Evolutionary conservation across 345 rosid genomes (phyloP).

Genomic region (Eutrema japonicum): DNA sequence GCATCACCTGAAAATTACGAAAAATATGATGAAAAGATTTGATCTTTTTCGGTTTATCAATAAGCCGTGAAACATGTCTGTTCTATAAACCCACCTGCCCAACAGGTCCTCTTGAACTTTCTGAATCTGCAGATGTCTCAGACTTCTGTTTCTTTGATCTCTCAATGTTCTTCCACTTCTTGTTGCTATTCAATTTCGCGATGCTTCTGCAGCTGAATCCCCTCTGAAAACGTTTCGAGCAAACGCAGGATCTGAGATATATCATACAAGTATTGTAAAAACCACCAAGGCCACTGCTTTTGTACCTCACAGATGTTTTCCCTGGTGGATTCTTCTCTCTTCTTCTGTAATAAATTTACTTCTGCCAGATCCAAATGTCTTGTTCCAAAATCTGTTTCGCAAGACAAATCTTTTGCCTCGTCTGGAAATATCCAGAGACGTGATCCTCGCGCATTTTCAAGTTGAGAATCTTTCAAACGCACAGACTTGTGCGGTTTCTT

Average conservation of each 20-base stretch:
- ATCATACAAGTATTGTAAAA: slow-evolving; percentile 13
- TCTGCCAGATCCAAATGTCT: slow-evolving; percentile 43
- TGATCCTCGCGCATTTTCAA: slow-evolving; percentile 41
- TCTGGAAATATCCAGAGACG: slow-evolving; percentile 78
- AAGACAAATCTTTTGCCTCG: slow-evolving; percentile 48
- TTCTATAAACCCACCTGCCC: slow-evolving; percentile 29
- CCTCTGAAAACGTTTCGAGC: slow-evolving; percentile 30
- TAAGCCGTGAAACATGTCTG: not conserved
- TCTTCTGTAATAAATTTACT: slow-evolving; percentile 27
- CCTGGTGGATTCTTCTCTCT: slow-evolving; percentile 25
- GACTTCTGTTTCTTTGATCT: slow-evolving; percentile 32
- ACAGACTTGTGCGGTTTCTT: slow-evolving; percentile 29
- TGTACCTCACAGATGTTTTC: slow-evolving; percentile 56
- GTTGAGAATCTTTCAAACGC: slow-evolving; percentile 33
- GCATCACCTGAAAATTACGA: slow-evolving; percentile 41
- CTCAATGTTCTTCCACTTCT: slow-evolving; percentile 37
- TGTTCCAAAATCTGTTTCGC: slow-evolving; percentile 56
- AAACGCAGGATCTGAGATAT: slow-evolving; percentile 14
- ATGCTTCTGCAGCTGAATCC: slow-evolving; percentile 14
- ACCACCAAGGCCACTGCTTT: slow-evolving; percentile 13
- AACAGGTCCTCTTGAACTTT: slow-evolving; percentile 36
- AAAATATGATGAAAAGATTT: not conserved
- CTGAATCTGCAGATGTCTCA: slow-evolving; percentile 32
- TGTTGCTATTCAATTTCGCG: slow-evolving; percentile 1
- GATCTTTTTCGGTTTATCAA: not conserved